These are phyloP conservation scores for Clitoria ternatea DNA, from an alignment of 306 rosid genomes.

Conservation along the genomic window DNA sequence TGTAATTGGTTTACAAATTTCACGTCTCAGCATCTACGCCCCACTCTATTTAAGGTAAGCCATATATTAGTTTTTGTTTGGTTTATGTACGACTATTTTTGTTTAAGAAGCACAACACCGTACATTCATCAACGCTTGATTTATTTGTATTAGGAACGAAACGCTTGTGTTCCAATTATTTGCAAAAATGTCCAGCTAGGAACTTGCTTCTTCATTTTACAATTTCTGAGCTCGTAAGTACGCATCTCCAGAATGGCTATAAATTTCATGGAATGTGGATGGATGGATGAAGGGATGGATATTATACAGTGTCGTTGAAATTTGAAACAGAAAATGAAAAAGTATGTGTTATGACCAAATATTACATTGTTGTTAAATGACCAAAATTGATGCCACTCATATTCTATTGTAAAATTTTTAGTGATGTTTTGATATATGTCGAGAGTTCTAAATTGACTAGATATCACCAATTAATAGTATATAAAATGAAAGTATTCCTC, in stretches of 20 bases:
- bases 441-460: too few species aligned
- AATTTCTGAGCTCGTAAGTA: not conserved
- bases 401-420: not conserved
- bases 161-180: not conserved
- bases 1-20: too few species aligned
- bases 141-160: too few species aligned
- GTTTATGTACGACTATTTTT: too few species aligned
- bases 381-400: not conserved
- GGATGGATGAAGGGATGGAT: not conserved
- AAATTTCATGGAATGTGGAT: not conserved
- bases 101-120: too few species aligned
- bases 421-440: too few species aligned
- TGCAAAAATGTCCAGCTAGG: not conserved
- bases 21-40: too few species aligned
- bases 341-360: not conserved
- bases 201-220: not conserved
- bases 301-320: not conserved
- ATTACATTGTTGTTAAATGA: not conserved
- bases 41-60: too few species aligned
- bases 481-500: too few species aligned
- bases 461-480: too few species aligned
- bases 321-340: not conserved
- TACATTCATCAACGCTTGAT: too few species aligned
- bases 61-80: too few species aligned
- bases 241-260: not conserved